phyloP scores from a whole-genome alignment of 176 grass and related monocot genomes.

The Oryza meyeriana region DNA sequence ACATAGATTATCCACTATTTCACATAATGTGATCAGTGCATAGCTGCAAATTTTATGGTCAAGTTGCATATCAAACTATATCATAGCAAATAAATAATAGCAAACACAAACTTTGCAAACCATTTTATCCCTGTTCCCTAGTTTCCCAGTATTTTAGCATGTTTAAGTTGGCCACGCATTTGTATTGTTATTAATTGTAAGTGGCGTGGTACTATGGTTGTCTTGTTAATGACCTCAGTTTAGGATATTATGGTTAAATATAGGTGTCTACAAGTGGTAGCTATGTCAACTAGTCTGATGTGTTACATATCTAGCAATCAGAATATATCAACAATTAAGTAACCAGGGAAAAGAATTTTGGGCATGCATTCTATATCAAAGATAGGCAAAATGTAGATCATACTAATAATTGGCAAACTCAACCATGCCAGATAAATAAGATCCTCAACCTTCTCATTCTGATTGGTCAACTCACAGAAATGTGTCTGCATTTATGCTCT shows the following conservation, averaged over 20 bases:
- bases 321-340: background rate
- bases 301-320: background rate
- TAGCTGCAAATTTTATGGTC: background rate
- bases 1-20: background rate
- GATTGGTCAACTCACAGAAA: background rate
- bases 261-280: background rate
- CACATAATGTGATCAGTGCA: background rate
- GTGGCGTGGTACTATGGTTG: background rate
- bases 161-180: background rate
- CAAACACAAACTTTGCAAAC: background rate
- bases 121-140: background rate
- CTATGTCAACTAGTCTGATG: background rate
- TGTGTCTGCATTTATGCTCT: background rate
- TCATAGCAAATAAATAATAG: background rate
- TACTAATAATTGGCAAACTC: too few species aligned
- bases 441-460: background rate
- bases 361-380: background rate
- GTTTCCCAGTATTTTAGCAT: background rate
- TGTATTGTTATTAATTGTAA: background rate
- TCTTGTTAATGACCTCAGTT: background rate
- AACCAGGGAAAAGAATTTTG: background rate
- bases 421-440: too few species aligned
- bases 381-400: background rate
- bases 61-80: background rate
- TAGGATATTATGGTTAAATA: background rate